phyloP scores from a whole-genome alignment of 2,329 filamentous ascomycete species.

The Clonostachys chloroleuca region DNA sequence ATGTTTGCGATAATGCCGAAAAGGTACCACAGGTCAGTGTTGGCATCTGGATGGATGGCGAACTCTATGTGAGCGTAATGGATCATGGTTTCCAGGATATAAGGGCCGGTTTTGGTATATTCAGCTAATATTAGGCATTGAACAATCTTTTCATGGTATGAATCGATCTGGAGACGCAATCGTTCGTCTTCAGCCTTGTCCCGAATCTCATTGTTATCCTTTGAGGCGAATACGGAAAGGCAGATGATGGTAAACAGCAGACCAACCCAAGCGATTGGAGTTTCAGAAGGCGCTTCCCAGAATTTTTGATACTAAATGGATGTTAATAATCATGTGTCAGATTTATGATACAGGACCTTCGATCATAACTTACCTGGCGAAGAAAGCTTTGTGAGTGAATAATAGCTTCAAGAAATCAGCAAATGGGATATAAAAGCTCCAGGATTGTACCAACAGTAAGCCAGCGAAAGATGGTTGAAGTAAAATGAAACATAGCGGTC shows the following conservation, averaged over 20 bases:
- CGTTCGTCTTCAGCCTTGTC: constrained; percentile 1
- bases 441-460: constrained; percentile 2
- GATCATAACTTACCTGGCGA: constrained; percentile 1
- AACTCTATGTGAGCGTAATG: constrained; percentile 25
- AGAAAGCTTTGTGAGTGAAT: constrained; percentile 19
- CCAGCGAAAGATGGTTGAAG: constrained; percentile 20
- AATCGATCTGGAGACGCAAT: constrained; percentile 1
- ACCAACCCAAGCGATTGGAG: constrained; percentile 37
- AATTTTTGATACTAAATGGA: constrained; percentile 32
- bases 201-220: constrained; percentile 2
- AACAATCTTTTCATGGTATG: constrained; percentile 19
- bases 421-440: not conserved
- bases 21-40: constrained; percentile 25
- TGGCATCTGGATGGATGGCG: constrained; percentile 17
- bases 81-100: constrained; percentile 31
- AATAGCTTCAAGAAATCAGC: constrained; percentile 6
- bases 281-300: constrained; percentile 29
- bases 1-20: constrained; percentile 24
- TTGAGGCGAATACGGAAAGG: constrained; percentile 18
- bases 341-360: constrained; percentile 11
- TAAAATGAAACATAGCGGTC: constrained; percentile 27
- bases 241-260: constrained; percentile 40
- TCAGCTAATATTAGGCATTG: constrained; percentile 29
- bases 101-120: constrained; percentile 36
- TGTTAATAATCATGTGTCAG: not conserved